A percentile compares a stretch with the other conserved stretches of the same genome.
Evolutionary conservation across 305 asterid species (phyloP).

Genomic region (Withania somnifera): DNA sequence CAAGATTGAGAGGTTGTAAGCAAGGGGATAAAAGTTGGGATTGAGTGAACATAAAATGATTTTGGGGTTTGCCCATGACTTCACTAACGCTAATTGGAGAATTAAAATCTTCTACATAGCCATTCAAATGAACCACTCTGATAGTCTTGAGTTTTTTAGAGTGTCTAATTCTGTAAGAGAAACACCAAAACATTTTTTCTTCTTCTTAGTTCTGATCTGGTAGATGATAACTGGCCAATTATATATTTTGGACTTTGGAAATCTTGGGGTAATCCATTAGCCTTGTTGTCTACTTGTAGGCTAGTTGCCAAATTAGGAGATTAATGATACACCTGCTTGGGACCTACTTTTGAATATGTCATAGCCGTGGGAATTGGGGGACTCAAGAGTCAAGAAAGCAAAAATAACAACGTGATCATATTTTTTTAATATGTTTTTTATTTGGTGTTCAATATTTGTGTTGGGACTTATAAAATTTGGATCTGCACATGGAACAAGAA

Average conservation of each 20-base stretch:
- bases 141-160: slow-evolving; percentile 19
- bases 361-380: neutral
- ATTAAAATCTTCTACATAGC: slow-evolving; percentile 34
- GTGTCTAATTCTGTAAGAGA: slow-evolving; percentile 15
- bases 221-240: neutral
- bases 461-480: neutral
- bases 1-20: slow-evolving; percentile 30
- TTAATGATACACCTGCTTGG: neutral
- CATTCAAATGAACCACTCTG: slow-evolving; percentile 41
- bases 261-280: neutral
- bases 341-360: neutral
- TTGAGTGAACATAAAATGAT: slow-evolving; percentile 41
- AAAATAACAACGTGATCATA: neutral
- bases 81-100: slow-evolving; percentile 40
- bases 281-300: neutral
- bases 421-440: neutral
- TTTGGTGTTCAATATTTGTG: neutral
- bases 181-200: neutral
- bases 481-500: neutral
- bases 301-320: neutral
- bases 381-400: neutral
- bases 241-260: neutral
- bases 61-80: slow-evolving; percentile 31
- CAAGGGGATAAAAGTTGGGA: slow-evolving; percentile 34
- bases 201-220: neutral